These are phyloP conservation scores for Leishmania major DNA, from an alignment of 208 protist species.

Conservation along the genomic window DNA sequence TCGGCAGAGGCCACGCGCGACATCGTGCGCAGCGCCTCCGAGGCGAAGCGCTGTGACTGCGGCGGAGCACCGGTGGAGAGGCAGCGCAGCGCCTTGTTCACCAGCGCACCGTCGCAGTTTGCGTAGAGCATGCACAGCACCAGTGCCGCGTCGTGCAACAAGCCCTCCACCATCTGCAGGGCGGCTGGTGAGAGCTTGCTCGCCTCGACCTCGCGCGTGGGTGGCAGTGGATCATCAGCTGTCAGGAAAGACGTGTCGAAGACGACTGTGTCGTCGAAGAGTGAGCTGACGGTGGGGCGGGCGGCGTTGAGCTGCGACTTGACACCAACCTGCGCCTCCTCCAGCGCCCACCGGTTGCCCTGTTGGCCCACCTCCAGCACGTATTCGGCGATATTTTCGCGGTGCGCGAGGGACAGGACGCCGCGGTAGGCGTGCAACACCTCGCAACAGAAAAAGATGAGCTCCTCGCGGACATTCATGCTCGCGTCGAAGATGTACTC, in stretches of 20 bases:
- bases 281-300: constrained; percentile 77
- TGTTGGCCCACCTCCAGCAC: constrained; percentile 47
- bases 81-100: constrained; percentile 53
- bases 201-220: constrained; percentile 24
- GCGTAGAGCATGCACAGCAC: constrained; percentile 75
- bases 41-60: constrained; percentile 72
- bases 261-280: constrained; percentile 72
- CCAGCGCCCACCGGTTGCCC: constrained; percentile 50
- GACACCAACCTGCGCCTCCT: constrained; percentile 78
- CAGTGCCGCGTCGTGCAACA: constrained; percentile 82
- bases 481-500: constrained; percentile 83
- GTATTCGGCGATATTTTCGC: constrained; percentile 54
- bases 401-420: constrained; percentile 26
- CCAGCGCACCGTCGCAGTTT: constrained; percentile 70
- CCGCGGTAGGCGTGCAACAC: constrained; percentile 74
- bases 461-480: constrained; percentile 85
- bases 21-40: constrained; percentile 83
- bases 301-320: constrained; percentile 76
- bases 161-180: constrained; percentile 50
- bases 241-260: constrained; percentile 62
- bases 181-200: constrained; percentile 25
- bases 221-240: constrained; percentile 51
- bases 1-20: constrained; percentile 65
- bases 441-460: constrained; percentile 82
- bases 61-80: constrained; percentile 47